These are phyloP conservation scores for Nigrograna mackinnonii DNA, from an alignment of 2,329 filamentous ascomycete species.

Conservation along the genomic window DNA sequence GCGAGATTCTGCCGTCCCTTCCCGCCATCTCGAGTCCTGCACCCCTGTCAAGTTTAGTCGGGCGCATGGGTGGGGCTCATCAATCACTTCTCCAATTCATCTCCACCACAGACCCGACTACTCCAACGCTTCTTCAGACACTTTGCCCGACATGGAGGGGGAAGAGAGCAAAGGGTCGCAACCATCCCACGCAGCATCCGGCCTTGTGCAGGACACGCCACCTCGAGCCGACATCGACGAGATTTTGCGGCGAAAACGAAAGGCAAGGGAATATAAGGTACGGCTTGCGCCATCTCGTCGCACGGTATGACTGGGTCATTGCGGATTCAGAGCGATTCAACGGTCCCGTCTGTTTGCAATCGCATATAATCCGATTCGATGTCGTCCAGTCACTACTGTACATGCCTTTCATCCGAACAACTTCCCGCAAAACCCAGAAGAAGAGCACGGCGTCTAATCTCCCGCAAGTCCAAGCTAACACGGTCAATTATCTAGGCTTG, in stretches of 20 bases:
- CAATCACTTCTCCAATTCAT: constrained; percentile 8
- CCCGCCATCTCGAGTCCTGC: too few relatives aligned
- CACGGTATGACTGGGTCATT: background rate
- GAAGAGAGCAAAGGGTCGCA: constrained; percentile 30
- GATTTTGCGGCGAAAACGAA: constrained; percentile 53
- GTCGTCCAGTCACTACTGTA: too few relatives aligned
- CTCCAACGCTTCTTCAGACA: background rate
- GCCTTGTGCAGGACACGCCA: constrained; percentile 35
- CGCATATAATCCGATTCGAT: too few relatives aligned
- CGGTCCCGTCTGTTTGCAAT: too few relatives aligned
- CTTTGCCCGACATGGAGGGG: constrained; percentile 23
- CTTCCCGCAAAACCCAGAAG: too few relatives aligned
- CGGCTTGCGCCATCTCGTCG: constrained; percentile 9
- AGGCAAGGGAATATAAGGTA: constrained; percentile 56
- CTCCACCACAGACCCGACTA: constrained; percentile 8
- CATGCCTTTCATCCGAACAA: too few relatives aligned
- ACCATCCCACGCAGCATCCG: constrained; percentile 21
- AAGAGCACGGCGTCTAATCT: too few relatives aligned
- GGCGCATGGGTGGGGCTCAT: constrained; percentile 8
- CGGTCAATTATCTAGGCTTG: constrained; percentile 42
- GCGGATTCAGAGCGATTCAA: background rate
- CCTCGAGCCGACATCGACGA: constrained; percentile 53
- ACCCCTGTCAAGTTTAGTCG: constrained; percentile 1
- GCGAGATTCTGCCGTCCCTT: too few relatives aligned
- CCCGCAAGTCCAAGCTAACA: too few relatives aligned